Percentiles rank a stretch among this genome's conserved stretches.
Evolutionary conservation across 2,329 filamentous ascomycete genomes (phyloP).

Genomic region (Fusarium sp.): DNA sequence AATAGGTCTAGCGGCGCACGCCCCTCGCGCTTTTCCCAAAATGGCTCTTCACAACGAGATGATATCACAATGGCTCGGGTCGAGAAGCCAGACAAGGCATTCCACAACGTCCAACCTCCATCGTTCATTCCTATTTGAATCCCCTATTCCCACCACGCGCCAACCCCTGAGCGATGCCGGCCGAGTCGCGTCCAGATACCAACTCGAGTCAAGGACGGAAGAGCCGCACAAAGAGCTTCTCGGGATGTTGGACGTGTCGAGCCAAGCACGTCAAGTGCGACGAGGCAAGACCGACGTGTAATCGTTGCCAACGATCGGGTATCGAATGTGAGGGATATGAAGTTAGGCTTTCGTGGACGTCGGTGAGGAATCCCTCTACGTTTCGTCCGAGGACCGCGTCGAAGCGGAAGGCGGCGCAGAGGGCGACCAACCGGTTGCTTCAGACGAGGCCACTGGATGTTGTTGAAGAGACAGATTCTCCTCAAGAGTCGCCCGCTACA

Average conservation of each 20-base stretch:
- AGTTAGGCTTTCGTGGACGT: conserved; percentile 38
- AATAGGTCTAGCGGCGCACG: neutral
- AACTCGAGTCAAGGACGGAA: conserved; percentile 31
- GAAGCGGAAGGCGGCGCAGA: conserved; percentile 17
- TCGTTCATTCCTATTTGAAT: neutral
- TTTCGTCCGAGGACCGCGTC: conserved; percentile 15
- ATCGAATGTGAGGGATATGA: conserved; percentile 39
- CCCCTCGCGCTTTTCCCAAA: neutral
- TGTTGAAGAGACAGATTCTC: neutral
- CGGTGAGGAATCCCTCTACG: conserved; percentile 38
- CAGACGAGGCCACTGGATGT: neutral
- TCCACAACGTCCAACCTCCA: neutral
- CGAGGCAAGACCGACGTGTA: conserved; percentile 33
- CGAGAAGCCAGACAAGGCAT: neutral
- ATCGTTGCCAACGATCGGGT: conserved; percentile 34
- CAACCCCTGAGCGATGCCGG: conserved; percentile 21
- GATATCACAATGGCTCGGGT: neutral
- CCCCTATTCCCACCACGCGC: neutral
- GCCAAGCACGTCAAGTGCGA: conserved; percentile 42
- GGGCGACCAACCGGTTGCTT: conserved; percentile 1
- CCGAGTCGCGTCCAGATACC: conserved; percentile 10
- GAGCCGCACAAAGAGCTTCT: conserved; percentile 41
- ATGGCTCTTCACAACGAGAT: neutral
- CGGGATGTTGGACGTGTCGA: conserved; percentile 42
- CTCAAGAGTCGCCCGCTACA: neutral